phyloP scores from a whole-genome alignment of 2,329 filamentous ascomycete species.

The Pseudogymnoascus verrucosus region DNA sequence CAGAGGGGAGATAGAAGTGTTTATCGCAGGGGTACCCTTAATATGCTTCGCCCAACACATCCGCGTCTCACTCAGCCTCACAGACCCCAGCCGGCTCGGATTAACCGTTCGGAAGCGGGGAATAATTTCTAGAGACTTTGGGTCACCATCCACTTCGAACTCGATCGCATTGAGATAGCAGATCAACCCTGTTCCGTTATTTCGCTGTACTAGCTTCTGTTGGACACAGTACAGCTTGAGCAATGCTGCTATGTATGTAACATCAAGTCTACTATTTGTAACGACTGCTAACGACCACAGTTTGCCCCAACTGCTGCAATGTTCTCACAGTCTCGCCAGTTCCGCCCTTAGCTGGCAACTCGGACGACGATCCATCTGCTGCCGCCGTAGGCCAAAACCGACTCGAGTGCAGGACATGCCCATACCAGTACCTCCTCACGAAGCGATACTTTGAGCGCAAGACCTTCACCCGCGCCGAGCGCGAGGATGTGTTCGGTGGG shows the following conservation, averaged over 20 bases:
- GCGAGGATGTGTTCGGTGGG: constrained; percentile 84
- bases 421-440: constrained; percentile 79
- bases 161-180: not conserved
- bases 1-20: not conserved
- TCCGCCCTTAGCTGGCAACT: constrained; percentile 30
- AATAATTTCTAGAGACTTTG: not conserved
- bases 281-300: constrained; percentile 33
- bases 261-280: constrained; percentile 6
- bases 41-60: constrained; percentile 1
- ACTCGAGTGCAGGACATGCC: constrained; percentile 91
- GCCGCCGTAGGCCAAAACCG: constrained; percentile 52
- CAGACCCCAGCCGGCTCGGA: not conserved
- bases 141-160: not conserved
- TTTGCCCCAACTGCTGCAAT: constrained; percentile 80
- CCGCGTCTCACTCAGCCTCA: constrained; percentile 3
- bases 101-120: constrained; percentile 8
- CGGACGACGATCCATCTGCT: constrained; percentile 17
- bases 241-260: constrained; percentile 60
- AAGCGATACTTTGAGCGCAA: constrained; percentile 73
- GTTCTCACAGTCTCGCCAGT: constrained; percentile 61
- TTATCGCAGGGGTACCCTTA: constrained; percentile 4
- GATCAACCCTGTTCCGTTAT: not conserved
- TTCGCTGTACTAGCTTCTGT: not conserved
- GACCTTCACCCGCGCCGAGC: constrained; percentile 72
- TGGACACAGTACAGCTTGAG: not conserved